Conservation (phyloP, 345 rosid genomes). For the Eucalyptus cladocalyx region DNA sequence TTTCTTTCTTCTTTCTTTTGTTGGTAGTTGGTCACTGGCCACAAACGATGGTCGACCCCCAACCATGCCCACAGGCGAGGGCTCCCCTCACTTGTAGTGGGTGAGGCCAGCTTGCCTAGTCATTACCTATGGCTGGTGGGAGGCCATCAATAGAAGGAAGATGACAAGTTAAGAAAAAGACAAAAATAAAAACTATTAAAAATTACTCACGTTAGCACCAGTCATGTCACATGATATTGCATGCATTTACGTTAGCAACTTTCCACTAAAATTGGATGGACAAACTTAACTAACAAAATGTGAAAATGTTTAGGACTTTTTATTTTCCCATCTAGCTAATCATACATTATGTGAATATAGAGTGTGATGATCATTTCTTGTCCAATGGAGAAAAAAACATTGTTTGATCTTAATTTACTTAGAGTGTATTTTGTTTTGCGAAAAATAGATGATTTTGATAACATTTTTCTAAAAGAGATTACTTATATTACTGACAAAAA, state of each 20-base stretch:
- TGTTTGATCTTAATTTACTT: not conserved
- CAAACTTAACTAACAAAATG: accelerated
- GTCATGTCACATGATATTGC: accelerated
- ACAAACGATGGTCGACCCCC: accelerated
- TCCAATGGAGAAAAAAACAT: not conserved
- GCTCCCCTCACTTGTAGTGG: no score
- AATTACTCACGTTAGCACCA: accelerated
- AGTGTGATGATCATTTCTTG: not conserved
- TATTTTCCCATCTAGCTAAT: not conserved
- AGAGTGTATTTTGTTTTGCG: not conserved
- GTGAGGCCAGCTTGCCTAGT: accelerated
- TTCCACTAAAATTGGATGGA: no score
- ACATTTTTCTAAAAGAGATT: not conserved
- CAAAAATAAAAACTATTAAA: no score
- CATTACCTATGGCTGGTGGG: no score
- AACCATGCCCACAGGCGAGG: no score
- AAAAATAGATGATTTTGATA: not conserved
- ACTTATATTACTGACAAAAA: not conserved
- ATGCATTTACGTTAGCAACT: accelerated
- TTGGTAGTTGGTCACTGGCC: no score
- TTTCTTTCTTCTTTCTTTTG: no score
- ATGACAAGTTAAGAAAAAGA: no score
- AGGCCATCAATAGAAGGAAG: no score
- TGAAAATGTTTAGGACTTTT: no score
- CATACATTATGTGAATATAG: not conserved